Base-by-base conservation (phyloP, 164 flowering plant species). In the Akebia trifoliata region DNA sequence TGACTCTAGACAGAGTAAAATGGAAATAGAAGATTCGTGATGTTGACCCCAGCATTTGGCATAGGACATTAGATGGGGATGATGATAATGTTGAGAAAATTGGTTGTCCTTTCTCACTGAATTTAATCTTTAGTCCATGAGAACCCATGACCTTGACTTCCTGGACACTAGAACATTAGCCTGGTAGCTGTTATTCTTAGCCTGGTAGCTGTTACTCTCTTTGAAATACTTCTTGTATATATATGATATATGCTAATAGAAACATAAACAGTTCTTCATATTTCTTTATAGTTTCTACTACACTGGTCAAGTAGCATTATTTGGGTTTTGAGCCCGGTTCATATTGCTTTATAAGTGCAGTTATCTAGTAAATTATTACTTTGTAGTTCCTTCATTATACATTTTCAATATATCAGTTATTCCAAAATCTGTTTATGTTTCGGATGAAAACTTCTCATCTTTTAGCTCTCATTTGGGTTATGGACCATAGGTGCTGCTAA, bases 401-500 rank as follows among this genome's bases (percentile, higher is more conserved):
- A 25, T 48, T 20, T 29, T 48, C 18, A 28, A 12, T 28, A 48
- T 37, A 18, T 15, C 7, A 26, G 34, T 48, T 26, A 29, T 18
- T 28, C 4, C 34, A 26, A 14, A 9, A 26, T 42, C 30, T 8
- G 20, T 31, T 30, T 50, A 21, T 5, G 15, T 43, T 6, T 5
- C 35, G 12, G 12, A 12, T 37, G 34, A 57, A 40, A 39, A 21
- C 21, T 50, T 36, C 30, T 4, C 37, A 37, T 24, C n/a, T 14
- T 15, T 22, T 24, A 38, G 11, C 24, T 56, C 28, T 57, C 14
- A 50, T 39, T 18, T 32, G 21, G 39, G 31, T 10, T 37, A 24
- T 65, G 36, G 52, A 47, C 21, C 36, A 38, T 45, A 90, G 97
- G 97, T 93, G 44, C 95, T 93, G 63, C 55, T 87, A 62, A 83